A percentile compares a stretch with the other conserved stretches of the same genome.
Evolutionary conservation across 306 rosid genomes (phyloP).

Genomic region (Spatholobus suberectus): DNA sequence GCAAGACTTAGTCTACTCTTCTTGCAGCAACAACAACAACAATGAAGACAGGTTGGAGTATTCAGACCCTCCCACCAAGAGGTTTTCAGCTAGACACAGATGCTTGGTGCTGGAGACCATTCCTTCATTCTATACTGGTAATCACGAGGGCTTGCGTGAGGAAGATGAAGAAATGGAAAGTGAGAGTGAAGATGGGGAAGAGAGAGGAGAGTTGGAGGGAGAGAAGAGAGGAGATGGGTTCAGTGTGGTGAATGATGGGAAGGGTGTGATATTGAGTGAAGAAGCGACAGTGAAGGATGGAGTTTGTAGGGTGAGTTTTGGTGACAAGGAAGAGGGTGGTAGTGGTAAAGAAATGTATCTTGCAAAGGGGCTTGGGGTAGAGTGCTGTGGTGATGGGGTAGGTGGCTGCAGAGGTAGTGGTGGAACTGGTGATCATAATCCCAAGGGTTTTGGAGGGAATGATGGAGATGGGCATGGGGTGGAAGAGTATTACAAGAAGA

Average conservation of each 20-base stretch:
- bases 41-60: slow-evolving; percentile 46
- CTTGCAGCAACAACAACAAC: slow-evolving; percentile 24
- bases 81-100: slow-evolving; percentile 41
- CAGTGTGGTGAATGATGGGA: slow-evolving; percentile 31
- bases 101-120: slow-evolving; percentile 59
- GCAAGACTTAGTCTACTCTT: slow-evolving; percentile 55
- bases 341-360: slow-evolving; percentile 55
- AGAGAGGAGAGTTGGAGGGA: too few species aligned
- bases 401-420: slow-evolving; percentile 47
- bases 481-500: slow-evolving; percentile 72
- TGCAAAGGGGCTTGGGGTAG: slow-evolving; percentile 68
- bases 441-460: slow-evolving; percentile 57
- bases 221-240: slow-evolving; percentile 17
- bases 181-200: slow-evolving; percentile 50
- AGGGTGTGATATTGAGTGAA: slow-evolving; percentile 40
- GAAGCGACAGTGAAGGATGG: slow-evolving; percentile 48
- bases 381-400: slow-evolving; percentile 44
- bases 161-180: slow-evolving; percentile 61
- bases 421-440: slow-evolving; percentile 46
- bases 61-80: slow-evolving; percentile 38
- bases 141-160: slow-evolving; percentile 33
- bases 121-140: slow-evolving; percentile 53
- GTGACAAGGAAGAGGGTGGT: slow-evolving; percentile 33
- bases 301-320: slow-evolving; percentile 46
- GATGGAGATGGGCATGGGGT: slow-evolving; percentile 57